Conservation (phyloP, 2,329 filamentous ascomycete genomes). For the Cladosporium sp. region DNA sequence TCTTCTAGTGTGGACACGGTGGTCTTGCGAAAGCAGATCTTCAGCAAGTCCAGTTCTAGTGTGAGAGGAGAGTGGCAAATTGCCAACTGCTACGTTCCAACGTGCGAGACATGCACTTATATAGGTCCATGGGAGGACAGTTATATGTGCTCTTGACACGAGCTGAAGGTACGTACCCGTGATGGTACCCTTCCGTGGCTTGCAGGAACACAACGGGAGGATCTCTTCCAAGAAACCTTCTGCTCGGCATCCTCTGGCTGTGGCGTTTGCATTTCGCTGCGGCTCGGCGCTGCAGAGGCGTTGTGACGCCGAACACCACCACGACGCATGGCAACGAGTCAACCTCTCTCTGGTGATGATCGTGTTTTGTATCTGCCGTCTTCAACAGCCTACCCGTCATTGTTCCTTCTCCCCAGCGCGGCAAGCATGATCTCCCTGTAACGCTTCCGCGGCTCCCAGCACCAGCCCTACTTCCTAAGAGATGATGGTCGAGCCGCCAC, state of each 20-base stretch:
- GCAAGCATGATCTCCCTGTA: not conserved
- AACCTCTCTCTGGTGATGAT: not conserved
- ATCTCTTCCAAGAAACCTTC: not conserved
- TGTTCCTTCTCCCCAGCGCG: not conserved
- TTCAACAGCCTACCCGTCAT: not conserved
- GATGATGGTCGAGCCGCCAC: not conserved
- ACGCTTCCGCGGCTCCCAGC: not conserved
- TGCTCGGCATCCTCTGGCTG: not conserved
- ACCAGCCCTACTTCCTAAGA: not conserved
- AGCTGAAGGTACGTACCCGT: not conserved
- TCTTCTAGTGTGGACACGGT: not conserved
- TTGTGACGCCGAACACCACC: not conserved
- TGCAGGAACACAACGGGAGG: slow-evolving; percentile 3
- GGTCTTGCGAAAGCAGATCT: not conserved
- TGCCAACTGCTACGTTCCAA: not conserved
- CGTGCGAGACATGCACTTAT: not conserved
- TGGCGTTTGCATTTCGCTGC: slow-evolving; percentile 1
- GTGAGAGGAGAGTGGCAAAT: slow-evolving; percentile 2
- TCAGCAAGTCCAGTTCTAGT: slow-evolving; percentile 4
- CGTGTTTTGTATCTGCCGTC: not conserved
- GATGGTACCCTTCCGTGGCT: not conserved
- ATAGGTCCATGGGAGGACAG: not conserved
- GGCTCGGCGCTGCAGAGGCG: not conserved
- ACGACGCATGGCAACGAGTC: slow-evolving; percentile 7
- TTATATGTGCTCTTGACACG: not conserved